Evolutionary conservation across 805 yeast genomes (phyloP).

Genomic region (Pichia exigua): DNA sequence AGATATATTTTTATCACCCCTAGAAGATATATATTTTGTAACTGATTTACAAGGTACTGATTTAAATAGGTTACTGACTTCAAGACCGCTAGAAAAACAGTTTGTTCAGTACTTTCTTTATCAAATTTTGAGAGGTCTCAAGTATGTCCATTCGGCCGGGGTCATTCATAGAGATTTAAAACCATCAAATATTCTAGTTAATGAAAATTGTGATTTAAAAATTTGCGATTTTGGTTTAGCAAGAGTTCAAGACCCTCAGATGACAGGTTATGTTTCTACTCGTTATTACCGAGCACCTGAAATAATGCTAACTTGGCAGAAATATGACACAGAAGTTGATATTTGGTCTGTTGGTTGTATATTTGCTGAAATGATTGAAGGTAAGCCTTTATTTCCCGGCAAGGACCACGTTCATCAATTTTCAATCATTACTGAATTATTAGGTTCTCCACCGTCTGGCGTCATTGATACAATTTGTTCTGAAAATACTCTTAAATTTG

Average conservation of each 20-base stretch:
- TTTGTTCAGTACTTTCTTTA: slow-evolving; percentile 94
- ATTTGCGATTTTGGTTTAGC: slow-evolving; percentile 80
- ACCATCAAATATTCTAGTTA: slow-evolving; percentile 65
- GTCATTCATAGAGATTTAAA: slow-evolving; percentile 85
- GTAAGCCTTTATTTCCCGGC: slow-evolving; percentile 68
- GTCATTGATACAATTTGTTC: slow-evolving; percentile 94
- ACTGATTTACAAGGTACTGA: slow-evolving; percentile 97
- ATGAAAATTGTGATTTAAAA: slow-evolving; percentile 65
- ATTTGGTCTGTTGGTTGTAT: slow-evolving; percentile 80
- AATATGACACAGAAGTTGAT: slow-evolving; percentile 70
- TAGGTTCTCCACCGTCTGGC: slow-evolving; percentile 91
- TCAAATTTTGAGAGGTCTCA: slow-evolving; percentile 89
- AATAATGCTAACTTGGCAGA: slow-evolving; percentile 66
- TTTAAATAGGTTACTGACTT: slow-evolving; percentile 79
- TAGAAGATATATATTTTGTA: slow-evolving; percentile 93
- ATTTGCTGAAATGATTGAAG: slow-evolving; percentile 57
- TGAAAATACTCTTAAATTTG: slow-evolving; percentile 90
- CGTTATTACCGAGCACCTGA: slow-evolving; percentile 84
- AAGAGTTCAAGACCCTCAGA: slow-evolving; percentile 40
- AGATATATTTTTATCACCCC: slow-evolving; percentile 88
- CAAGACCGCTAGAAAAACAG: slow-evolving; percentile 91
- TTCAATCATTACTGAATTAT: slow-evolving; percentile 88
- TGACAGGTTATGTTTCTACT: slow-evolving; percentile 80
- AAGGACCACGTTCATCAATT: slow-evolving; percentile 98
- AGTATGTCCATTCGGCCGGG: slow-evolving; percentile 92